Base-by-base conservation (phyloP, 75 land plant species). In the Cupressus sempervirens region DNA sequence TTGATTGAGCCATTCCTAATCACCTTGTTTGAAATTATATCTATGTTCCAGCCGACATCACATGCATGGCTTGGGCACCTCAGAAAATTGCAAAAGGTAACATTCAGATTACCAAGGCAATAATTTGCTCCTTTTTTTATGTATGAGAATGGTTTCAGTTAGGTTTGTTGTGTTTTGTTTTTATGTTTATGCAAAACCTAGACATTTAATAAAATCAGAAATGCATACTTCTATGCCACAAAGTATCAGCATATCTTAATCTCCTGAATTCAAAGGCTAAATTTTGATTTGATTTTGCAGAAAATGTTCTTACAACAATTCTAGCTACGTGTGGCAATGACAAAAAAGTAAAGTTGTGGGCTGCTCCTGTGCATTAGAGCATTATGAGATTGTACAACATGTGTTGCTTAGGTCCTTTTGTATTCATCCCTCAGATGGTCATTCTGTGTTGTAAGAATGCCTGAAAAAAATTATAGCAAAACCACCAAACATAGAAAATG, bases 331-430 rank as follows among this genome's bases (percentile, higher is more conserved):
- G 91, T 13, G 86, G 96, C 83, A 58, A 82, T 30, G 98, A 96
- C 88, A 97, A 94, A 88, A 96, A 93, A 88, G 95, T 97, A 40
- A 97, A 96, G 86, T 82, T 97, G 40, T 96, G 98, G 98, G 84
- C 72, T 45, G 88, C 97, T 83, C 99, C 96, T 32, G 40, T 20
- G 36, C 80, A 20, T 40, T 76, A 38, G 40, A 76, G 43, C 46
- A 76, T 15, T 5, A 7, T 76, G 80, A 18, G 18, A 35, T 76
- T 40, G 12, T 76, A 38, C 20, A 40, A 76, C 15, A 18, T n/a
- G 4, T 16, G 2, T 73, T 73, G 36, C 38, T 73, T 38, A 73
- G 76, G 15, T 73, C 76, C 35, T 73, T 32, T 3, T n/a, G 12
- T 7, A 73, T 34, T 73, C 76, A 34, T 34, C 38, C 34, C 76